Base-by-base conservation (phyloP, 192 early-diverging fungal species). In the Backusella macrospora region DNA sequence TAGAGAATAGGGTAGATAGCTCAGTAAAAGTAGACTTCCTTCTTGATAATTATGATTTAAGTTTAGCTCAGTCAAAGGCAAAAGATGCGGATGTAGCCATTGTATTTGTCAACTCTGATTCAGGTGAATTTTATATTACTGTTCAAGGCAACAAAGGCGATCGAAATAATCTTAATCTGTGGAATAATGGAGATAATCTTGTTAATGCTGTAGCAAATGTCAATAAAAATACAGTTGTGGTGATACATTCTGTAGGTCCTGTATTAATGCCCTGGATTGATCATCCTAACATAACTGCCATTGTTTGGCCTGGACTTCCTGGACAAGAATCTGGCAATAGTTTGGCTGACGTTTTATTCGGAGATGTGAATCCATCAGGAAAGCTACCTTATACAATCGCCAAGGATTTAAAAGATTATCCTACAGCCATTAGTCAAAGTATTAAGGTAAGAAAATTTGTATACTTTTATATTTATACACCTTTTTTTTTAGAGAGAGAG, bases 271-370 rank as follows among this genome's bases (percentile, higher is more conserved):
- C 84, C 16, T 90, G 85, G 87, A 72, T 84, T 62, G 64, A 83
- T 62, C 81, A 90, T 69, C 86, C 88, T n/a, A 89, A 90, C 73
- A 71, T 91, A 68, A 84, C 72, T 9, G 86, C 85, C 55, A 77
- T 88, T 4, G 67, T 91, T 71, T 77, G 76, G 38, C 86, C 89
- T 21, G 73, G 78, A 39, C 72, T 91, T 66, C 90, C 90, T 29
- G 90, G 90, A 21, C 88, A 91, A 76, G 90, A 92, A 68, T 66
- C 80, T 62, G 90, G 90, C 65, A 88, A 90, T 76, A 73, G 86
- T 46, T 71, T 91, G 49, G 90, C 90, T 46, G 88, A 91, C 68
- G 77, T 91, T 29, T 77, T 91, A n/a, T 91, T 91, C 63, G 89
- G 89, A 26, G 76, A 84, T 65, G 81, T 90, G 46, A 90, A 88